These are phyloP conservation scores for Apiospora saccharicola DNA, from an alignment of 2,329 filamentous ascomycete species.

Conservation along the genomic window DNA sequence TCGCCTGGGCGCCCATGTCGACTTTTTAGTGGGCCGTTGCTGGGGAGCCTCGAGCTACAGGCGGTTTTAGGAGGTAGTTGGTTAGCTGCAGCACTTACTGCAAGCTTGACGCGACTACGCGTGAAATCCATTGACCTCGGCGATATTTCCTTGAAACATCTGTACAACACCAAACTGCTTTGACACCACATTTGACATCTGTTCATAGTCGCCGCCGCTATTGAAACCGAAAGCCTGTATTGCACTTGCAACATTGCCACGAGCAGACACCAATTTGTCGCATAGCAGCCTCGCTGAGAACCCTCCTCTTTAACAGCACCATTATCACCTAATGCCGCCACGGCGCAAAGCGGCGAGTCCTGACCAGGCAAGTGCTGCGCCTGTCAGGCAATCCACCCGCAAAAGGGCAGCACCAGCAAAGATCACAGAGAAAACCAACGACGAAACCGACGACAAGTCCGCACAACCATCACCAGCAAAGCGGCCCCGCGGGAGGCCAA, in stretches of 20 bases:
- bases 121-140: background rate
- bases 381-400: conserved; percentile 4
- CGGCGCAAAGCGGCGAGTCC: conserved; percentile 9
- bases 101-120: conserved; percentile 10
- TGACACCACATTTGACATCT: background rate
- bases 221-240: background rate
- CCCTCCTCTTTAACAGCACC: background rate
- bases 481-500: conserved; percentile 25
- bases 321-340: conserved; percentile 13
- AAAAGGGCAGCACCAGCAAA: conserved; percentile 9
- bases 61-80: background rate
- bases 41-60: background rate
- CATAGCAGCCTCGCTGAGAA: background rate
- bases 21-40: conserved; percentile 8
- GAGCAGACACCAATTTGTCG: background rate
- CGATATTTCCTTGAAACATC: background rate
- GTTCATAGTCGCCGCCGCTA: background rate
- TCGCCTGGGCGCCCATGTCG: background rate
- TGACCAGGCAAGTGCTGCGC: background rate
- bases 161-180: background rate
- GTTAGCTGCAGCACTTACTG: conserved; percentile 11
- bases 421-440: background rate
- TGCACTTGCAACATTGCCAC: background rate
- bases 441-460: background rate
- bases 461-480: conserved; percentile 11